A percentile compares a stretch with the other conserved stretches of the same genome.
Evolutionary conservation across 495 filamentous ascomycete genomes (phyloP).

Genomic region (Trypethelium eluteriae): DNA sequence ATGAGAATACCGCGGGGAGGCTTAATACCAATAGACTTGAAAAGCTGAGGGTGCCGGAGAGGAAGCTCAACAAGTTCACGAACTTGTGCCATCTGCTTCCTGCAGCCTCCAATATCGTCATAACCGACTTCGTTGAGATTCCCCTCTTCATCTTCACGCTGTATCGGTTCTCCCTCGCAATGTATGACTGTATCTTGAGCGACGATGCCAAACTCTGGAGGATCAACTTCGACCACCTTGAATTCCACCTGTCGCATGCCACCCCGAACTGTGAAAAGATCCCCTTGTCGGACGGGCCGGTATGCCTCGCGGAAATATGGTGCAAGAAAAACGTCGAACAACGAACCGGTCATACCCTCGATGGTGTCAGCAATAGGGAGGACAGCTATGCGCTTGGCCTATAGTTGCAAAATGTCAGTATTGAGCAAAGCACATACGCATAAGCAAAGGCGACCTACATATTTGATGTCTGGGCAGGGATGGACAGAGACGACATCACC

Average conservation of each 20-base stretch:
- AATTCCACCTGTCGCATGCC: conserved; percentile 99
- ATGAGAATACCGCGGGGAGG: conserved; percentile 96
- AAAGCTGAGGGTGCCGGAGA: conserved; percentile 91
- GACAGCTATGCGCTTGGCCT: conserved; percentile 98
- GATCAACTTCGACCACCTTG: conserved; percentile 98
- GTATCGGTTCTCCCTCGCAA: conserved; percentile 96
- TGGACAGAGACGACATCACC: conserved; percentile 95
- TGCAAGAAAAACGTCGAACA: conserved; percentile 98
- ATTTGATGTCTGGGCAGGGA: conserved; percentile 99
- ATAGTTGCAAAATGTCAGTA: conserved; percentile 25
- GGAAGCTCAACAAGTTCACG: conserved; percentile 97
- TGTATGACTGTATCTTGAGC: conserved; percentile 98
- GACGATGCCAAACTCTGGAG: conserved; percentile 95
- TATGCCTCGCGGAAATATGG: conserved; percentile 99
- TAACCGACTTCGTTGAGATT: conserved; percentile 98
- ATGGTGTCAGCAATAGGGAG: conserved; percentile 97
- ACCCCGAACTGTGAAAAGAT: conserved; percentile 92
- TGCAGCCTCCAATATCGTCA: conserved; percentile 97
- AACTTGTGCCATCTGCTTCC: conserved; percentile 99
- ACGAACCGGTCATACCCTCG: conserved; percentile 90
- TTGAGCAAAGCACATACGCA: no score
- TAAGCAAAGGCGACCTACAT: conserved; percentile 52
- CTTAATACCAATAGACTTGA: conserved; percentile 99
- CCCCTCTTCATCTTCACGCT: conserved; percentile 97
- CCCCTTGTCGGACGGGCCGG: conserved; percentile 89